Evolutionary conservation across 306 rosid species (phyloP), one percentile per base, ranked within the genome.

Genomic region (Inga leiocalycina): DNA sequence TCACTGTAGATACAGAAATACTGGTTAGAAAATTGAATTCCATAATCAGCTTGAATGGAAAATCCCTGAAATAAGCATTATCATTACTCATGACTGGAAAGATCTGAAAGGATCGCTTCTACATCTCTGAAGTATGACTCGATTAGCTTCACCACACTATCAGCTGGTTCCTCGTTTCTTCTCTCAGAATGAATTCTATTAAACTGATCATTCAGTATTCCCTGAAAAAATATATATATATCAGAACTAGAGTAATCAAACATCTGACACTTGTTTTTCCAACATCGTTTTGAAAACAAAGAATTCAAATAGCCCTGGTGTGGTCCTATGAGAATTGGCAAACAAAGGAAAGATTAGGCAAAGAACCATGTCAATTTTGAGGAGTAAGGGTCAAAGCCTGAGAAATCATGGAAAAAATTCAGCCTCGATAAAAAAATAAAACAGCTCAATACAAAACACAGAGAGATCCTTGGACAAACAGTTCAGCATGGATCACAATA

Each of bases 271-370:
- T 59, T 78, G 45, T 76, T 85, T 71, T 45, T 71, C 64, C 49
- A 67, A 69, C 44, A 82, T 20, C 39, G 48, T 14, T 52, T 30
- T 39, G 61, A 78, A 77, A 81, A 73, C 74, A 88, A 66, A 24
- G 91, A 87, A 72, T 62, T 85, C 43, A 84, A 39, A 86, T 89
- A 92, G 70, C 87, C 66, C 66, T 78, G 87, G 73, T 85, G 89
- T 75, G 85, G 88, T 71, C 75, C 91, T 70, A 81, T 79, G 45
- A 91, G 91, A 84, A 92, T 88, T 52, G 79, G 67, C 80, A 85
- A 43, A 37, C 34, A 76, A 46, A 85, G 41, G 35, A 57, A 74
- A 56, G 9, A 74, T 57, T 65, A 43, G 37, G 37, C 45, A 32
- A 43, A 24, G 57, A 37, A n/a, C 14, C n/a, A 72, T 46, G 17